These are phyloP conservation scores for Talaromyces sp. DNA, from an alignment of 2,329 filamentous ascomycete genomes.

Conservation along the genomic window DNA sequence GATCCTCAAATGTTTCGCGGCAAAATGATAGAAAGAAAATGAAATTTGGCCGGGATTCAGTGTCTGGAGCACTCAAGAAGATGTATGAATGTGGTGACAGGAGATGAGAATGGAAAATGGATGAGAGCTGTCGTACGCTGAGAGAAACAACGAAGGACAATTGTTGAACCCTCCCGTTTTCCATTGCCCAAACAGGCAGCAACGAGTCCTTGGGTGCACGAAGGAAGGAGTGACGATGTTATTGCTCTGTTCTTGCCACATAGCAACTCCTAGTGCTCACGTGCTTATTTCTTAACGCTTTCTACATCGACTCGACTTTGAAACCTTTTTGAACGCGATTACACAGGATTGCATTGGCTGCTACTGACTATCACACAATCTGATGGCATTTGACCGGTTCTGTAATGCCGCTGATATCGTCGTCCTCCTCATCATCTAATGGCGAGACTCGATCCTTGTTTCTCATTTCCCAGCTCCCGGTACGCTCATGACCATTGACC, in stretches of 20 bases:
- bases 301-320: not conserved
- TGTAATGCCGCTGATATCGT: conserved; percentile 35
- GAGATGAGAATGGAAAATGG: not conserved
- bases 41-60: not conserved
- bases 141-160: not conserved
- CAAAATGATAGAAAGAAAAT: not conserved
- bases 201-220: not conserved
- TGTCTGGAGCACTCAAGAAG: not conserved
- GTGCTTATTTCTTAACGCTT: not conserved
- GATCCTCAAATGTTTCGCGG: not conserved
- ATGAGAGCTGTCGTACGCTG: not conserved
- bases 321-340: not conserved
- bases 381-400: conserved; percentile 48
- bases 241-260: conserved; percentile 6
- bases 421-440: conserved; percentile 45
- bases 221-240: conserved; percentile 1
- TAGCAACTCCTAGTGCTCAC: not conserved
- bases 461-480: conserved; percentile 58
- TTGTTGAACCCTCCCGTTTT: not conserved
- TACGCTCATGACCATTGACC: conserved; percentile 49
- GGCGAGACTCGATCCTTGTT: conserved; percentile 29
- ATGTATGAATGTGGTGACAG: conserved; percentile 2
- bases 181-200: not conserved
- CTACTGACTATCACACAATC: conserved; percentile 40
- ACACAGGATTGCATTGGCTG: not conserved